These are phyloP conservation scores for Globomyces pollinis-pini DNA, from an alignment of 192 early-diverging fungal species.

Conservation along the genomic window DNA sequence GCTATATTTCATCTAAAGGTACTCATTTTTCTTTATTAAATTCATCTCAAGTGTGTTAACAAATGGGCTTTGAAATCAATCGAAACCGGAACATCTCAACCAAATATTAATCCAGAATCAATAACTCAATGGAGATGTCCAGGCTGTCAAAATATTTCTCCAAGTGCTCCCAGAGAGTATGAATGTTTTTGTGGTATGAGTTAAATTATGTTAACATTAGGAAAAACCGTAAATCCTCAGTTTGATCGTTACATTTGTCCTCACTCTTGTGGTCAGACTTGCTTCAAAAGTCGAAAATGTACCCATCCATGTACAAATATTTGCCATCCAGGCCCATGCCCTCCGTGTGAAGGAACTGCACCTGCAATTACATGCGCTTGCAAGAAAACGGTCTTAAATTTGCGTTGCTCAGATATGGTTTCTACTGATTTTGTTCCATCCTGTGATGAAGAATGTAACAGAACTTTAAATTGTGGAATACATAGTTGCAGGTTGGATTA, in stretches of 20 bases:
- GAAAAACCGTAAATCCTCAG: conserved; percentile 65
- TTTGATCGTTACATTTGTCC: conserved; percentile 58
- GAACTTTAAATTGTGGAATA: conserved; percentile 67
- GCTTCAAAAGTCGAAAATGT: conserved; percentile 59
- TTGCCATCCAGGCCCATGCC: conserved; percentile 60
- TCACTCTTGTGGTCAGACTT: conserved; percentile 79
- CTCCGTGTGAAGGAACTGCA: conserved; percentile 76
- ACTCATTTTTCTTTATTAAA: too few species aligned
- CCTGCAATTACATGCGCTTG: conserved; percentile 76
- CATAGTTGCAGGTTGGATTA: too few species aligned
- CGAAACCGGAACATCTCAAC: conserved; percentile 4
- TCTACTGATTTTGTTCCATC: conserved; percentile 57
- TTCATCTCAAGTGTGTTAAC: conserved; percentile 72
- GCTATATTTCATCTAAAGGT: conserved; percentile 87
- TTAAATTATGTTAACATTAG: too few species aligned
- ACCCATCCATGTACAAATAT: conserved; percentile 60
- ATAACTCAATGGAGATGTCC: conserved; percentile 75
- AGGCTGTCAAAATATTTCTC: conserved; percentile 72
- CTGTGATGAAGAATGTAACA: conserved; percentile 67
- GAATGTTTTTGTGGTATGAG: conserved; percentile 89
- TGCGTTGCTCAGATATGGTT: conserved; percentile 67
- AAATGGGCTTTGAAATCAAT: conserved; percentile 47
- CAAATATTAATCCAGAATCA: not conserved
- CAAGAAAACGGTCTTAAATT: conserved; percentile 58
- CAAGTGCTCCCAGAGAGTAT: conserved; percentile 64